These are phyloP conservation scores for Lodderomyces beijingensis DNA, from an alignment of 1,139 yeast genomes.

Conservation along the genomic window DNA sequence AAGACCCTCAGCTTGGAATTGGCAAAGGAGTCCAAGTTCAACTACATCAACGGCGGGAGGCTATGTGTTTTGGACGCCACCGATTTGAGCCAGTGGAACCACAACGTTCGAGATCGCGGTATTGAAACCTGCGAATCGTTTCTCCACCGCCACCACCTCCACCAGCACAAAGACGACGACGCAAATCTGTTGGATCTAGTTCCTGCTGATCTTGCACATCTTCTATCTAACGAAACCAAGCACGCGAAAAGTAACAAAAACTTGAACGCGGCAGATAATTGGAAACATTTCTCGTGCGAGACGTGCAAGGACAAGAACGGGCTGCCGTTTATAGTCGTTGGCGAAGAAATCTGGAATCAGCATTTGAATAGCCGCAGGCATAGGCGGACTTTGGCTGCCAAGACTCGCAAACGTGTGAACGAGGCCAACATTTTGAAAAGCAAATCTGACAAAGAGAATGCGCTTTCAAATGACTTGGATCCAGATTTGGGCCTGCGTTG, in stretches of 20 bases:
- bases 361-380: constrained; percentile 72
- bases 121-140: constrained; percentile 41
- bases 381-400: constrained; percentile 19
- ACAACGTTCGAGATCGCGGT: constrained; percentile 55
- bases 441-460: no score
- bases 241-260: constrained; percentile 4
- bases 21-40: constrained; percentile 44
- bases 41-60: constrained; percentile 55
- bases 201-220: not conserved
- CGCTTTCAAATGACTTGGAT: no score
- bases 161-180: no score
- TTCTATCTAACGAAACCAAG: constrained; percentile 1
- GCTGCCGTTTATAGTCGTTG: constrained; percentile 61
- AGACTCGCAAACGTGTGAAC: constrained; percentile 16
- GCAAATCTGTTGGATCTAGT: not conserved
- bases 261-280: constrained; percentile 40
- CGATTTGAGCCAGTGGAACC: constrained; percentile 57
- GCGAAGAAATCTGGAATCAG: constrained; percentile 63
- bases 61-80: constrained; percentile 75
- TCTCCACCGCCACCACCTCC: constrained; percentile 12
- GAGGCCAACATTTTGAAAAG: no score
- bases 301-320: constrained; percentile 59
- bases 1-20: constrained; percentile 66
- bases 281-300: constrained; percentile 71
- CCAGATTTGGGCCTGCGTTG: no score